Percentiles rank a stretch among this genome's conserved stretches.
phyloP scores from a whole-genome alignment of 306 rosid genomes.

The Sindora glabra region DNA sequence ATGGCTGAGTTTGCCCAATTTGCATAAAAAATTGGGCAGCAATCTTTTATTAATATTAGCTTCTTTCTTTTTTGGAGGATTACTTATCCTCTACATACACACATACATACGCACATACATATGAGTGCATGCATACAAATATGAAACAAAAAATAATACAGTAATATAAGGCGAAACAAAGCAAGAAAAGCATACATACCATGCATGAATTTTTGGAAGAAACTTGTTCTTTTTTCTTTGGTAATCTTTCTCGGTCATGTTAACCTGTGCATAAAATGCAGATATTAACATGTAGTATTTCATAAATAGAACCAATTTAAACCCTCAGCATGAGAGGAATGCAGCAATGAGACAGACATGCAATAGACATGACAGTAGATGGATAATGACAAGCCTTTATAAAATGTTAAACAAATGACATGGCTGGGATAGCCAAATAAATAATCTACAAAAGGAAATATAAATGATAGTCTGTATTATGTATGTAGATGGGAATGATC shows the following conservation, averaged over 20 bases:
- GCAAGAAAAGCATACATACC: conserved; percentile 37
- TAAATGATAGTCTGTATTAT: too few species aligned
- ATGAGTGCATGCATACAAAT: neutral
- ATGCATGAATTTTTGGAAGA: conserved; percentile 94
- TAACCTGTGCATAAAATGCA: conserved; percentile 56
- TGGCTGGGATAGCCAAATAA: conserved; percentile 3
- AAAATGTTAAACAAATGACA: neutral
- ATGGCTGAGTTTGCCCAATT: too few species aligned
- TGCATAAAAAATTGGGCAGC: too few species aligned
- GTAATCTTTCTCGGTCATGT: conserved; percentile 96
- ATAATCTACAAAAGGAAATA: too few species aligned
- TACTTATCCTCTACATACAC: too few species aligned
- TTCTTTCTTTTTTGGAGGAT: too few species aligned
- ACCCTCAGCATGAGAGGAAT: too few species aligned
- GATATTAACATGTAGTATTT: neutral
- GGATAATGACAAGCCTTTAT: neutral
- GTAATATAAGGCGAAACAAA: neutral
- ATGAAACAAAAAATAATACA: neutral
- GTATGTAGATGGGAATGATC: too few species aligned
- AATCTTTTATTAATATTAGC: too few species aligned
- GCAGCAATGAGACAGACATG: too few species aligned
- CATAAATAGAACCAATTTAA: neutral
- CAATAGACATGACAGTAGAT: conserved; percentile 1
- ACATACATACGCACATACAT: neutral
- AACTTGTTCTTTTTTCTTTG: conserved; percentile 96